phyloP scores from a whole-genome alignment of 2,329 filamentous ascomycete genomes.

The Clarireedia sp. region DNA sequence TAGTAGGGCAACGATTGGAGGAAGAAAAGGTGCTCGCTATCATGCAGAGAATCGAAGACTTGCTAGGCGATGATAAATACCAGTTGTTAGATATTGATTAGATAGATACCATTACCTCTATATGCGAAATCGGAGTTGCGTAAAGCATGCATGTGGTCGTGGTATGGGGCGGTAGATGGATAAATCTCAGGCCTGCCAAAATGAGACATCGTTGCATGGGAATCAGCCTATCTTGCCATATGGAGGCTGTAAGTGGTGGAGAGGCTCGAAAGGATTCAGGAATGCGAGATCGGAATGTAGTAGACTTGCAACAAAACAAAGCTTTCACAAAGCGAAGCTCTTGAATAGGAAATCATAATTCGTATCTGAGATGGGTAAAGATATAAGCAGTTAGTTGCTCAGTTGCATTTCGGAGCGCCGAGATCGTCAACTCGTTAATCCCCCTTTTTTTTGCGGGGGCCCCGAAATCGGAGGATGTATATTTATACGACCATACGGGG shows the following conservation, averaged over 20 bases:
- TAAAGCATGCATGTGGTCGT: not conserved
- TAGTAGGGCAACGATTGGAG: constrained; percentile 28
- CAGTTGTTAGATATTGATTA: constrained; percentile 37
- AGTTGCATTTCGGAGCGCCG: too few relatives aligned
- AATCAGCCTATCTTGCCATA: not conserved
- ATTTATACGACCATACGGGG: too few relatives aligned
- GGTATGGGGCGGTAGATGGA: not conserved
- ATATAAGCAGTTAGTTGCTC: too few relatives aligned
- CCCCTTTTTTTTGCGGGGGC: too few relatives aligned
- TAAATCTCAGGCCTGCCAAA: not conserved
- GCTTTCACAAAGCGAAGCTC: too few relatives aligned
- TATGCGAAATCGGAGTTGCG: constrained; percentile 1
- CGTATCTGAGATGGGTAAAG: too few relatives aligned
- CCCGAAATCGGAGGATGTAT: too few relatives aligned
- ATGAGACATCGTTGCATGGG: not conserved
- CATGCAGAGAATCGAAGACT: constrained; percentile 55
- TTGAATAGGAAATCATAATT: too few relatives aligned
- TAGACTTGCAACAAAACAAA: not conserved
- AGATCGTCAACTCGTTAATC: too few relatives aligned
- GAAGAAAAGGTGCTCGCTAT: constrained; percentile 31
- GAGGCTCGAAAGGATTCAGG: too few relatives aligned
- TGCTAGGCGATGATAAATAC: constrained; percentile 53
- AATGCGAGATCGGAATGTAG: constrained; percentile 1
- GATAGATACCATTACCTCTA: not conserved
- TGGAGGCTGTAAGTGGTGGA: not conserved